Base-by-base conservation (phyloP, 139 green algal species). In the Micractinium conductrix region DNA sequence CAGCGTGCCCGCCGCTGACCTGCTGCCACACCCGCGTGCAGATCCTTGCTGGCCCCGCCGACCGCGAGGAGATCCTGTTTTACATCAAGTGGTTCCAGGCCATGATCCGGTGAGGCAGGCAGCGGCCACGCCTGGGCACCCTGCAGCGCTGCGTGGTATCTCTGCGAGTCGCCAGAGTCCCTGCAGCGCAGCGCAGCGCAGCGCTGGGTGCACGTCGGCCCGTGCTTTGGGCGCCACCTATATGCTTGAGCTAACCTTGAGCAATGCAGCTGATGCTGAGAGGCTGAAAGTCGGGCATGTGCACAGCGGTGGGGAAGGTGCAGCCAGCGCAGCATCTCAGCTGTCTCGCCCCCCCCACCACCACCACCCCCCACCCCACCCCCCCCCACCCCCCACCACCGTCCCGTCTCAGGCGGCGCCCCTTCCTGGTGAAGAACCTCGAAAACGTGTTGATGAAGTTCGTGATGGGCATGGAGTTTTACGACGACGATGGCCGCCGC, bases 371-470 rank as follows among this genome's bases (percentile, higher is more conserved):
- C n/a, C n/a, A n/a, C n/a, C n/a, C n/a, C n/a, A n/a, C n/a, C n/a
- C n/a, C n/a, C n/a, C n/a, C n/a, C n/a, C n/a, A n/a, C n/a, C n/a
- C n/a, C n/a, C n/a, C n/a, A n/a, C n/a, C n/a, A n/a, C n/a, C 53
- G 24, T 58, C 12, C 48, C 53, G 24, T 21, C 53, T 21, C 55
- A 97, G 96, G 86, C 93, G 96, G 30, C 92, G 96, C 1, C 96
- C 96, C 6, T 99, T 99, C 90, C 89, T 99, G 88, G 92, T 99
- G 30, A 96, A 97, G 81, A 88, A 91, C 22, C 88, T 99, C 79
- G 96, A 99, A 91, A 97, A 95, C 84, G 97, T 95, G 26, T 79
- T 99, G 68, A 91, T 92, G 44, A 97, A 98, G 91, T 90, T 98
- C 43, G 85, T 99, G 74, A 92, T 94, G 79, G 94, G 90, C 9